Base-by-base conservation (phyloP, 371 early-diverging fungal species). In the Rhizomucor pusillus region DNA sequence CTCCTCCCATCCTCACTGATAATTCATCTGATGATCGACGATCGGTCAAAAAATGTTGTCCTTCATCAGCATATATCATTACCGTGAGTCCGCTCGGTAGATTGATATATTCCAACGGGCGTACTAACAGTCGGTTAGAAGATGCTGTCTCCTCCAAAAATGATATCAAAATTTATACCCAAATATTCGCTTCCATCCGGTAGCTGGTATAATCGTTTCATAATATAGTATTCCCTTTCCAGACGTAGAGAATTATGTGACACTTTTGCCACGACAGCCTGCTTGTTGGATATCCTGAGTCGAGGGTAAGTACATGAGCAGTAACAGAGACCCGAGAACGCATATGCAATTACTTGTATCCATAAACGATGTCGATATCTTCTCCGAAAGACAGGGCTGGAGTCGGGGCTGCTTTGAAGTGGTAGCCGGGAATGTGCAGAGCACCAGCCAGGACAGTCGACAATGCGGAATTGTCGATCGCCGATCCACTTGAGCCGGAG, bases 171-270 rank as follows among this genome's bases (percentile, higher is more conserved):
- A 34, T n/a, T 41, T 16, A 51, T 69, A 69, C 73, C 73, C 16
- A 73, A 9, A 53, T 61, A 63, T 12, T 62, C 60, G 2, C 63
- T 50, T 18, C 71, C 71, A 49, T 74, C 75, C 7, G 55, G 23
- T 6, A 63, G 47, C 50, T 74, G 65, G 53, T 67, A 67, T 14
- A 73, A 34, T 55, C 67, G 59, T 22, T 67, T 70, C 60, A 67
- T 70, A 14, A 74, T 63, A 47, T 71, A 69, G 50, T 64, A 75
- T 46, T 75, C 75, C 43, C 75, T 43, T 59, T 75, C 75, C 14
- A 75, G 49, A 10, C 63, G 50, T n/a, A 75, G 24, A n/a, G 75
- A 71, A 43, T 60, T 62, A 4, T 64, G 50, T 3, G 75, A 75
- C 36, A 71, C 52, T 54, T 75, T 75, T 10, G 71, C 75, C 6